Evolutionary conservation across 345 rosid species (phyloP), one percentile per base, ranked within the genome.

Genomic region (Salix caprea): DNA sequence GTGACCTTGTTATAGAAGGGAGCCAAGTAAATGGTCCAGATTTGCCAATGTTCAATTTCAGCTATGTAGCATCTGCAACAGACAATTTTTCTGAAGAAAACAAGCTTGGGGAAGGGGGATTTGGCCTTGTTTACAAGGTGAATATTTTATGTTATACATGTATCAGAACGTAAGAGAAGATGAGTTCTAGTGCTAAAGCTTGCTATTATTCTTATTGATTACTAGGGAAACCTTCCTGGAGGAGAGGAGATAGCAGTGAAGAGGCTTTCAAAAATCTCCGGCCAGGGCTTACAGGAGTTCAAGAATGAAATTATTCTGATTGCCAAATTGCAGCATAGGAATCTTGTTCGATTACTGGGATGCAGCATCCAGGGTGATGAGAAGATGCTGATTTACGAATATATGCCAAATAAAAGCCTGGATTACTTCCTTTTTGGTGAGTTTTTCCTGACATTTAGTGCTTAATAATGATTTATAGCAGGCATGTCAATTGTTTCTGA

Each of bases 21-120:
- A 85, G 80, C 77, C 83, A 85, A 84, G 86, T 84, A 13, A 77
- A 80, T 21, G 85, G 88, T 52, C 77, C 90, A 0, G 98, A 93
- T 24, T 80, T 90, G 48, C 87, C 91, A 0, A 12, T 87, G 44
- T 83, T 84, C 80, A 87, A 70, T 70, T 88, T 90, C 74, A 76
- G 48, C 39, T 15, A 40, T 7, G 40, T 92, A 67, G 93, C 81
- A n/a, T 24, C 10, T 58, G 64, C 64, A 6, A 58, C 64, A 58
- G 2, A 58, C 23, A 58, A 58, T 23, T 58, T 58, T 23, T 19
- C 64, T 58, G 24, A 23, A 19, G 64, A 23, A 19, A 58, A 58
- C 64, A 58, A 58, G 64, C 26, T 58, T 7, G 64, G 64, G 28
- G 10, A 58, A 11, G 64, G 64, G 26, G 64, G 64, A n/a, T 58